Evolutionary conservation across 2,329 filamentous ascomycete genomes (phyloP), one percentile per base, ranked within the genome.

Genomic region (Coleophoma cylindrospora): DNA sequence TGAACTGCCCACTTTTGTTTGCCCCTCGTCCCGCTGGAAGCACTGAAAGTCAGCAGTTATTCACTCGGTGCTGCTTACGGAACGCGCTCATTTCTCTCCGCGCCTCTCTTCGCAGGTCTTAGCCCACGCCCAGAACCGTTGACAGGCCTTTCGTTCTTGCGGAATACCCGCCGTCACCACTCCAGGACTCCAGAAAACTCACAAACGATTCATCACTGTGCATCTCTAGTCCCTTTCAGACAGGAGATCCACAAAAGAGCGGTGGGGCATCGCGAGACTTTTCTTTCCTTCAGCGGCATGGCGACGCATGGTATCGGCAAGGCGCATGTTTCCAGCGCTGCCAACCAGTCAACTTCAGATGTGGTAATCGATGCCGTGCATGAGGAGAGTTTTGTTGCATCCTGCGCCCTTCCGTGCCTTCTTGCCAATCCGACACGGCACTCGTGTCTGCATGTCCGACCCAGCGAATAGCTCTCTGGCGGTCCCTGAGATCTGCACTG

Each of bases 401-500:
- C 49, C 21, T 19, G 12, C 22, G 19, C n/a, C 13, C 7, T 22
- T 48, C 43, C 27, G 45, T 50, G 50, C 51, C 55, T 44, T 52
- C 27, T 27, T 27, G 27, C 27, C 27, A 27, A 27, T 27, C 7
- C 27, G 8, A 27, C 22, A 27, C 22, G 27, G 27, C 27, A 27
- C 27, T 27, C 27, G 27, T 27, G 27, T 27, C 27, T 27, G 15
- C 36, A 14, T 17, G 15, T 38, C 15, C 36, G 36, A 9, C 55
- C 44, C 44, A 51, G 41, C 57, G 54, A 57, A 57, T 57, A 47
- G 47, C 47, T 55, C 40, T 22, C 49, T 34, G 33, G 11, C 37
- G 21, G 57, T 62, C 52, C 57, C 54, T 58, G 58, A 48, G 57
- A 59, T 56, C 57, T 54, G 43, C 57, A 55, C 49, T 38, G 50